Percentiles rank a stretch among this genome's conserved stretches.
Evolutionary conservation across 805 yeast species (phyloP).

Genomic region (Kodamaea hsintzibuensis): DNA sequence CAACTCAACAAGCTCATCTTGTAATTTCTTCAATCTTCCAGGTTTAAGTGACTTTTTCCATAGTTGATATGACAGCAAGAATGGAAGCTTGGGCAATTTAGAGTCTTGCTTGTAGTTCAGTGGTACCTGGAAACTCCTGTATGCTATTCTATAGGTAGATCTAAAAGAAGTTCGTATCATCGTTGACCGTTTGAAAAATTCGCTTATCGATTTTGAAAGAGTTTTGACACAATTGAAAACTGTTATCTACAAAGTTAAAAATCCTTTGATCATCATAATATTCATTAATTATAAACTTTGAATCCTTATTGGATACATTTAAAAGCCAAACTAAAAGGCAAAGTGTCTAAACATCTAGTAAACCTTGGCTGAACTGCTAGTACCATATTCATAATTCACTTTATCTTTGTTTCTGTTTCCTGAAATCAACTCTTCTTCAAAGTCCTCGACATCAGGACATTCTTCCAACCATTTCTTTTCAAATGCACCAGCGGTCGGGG

Average conservation of each 20-base stretch:
- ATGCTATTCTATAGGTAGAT: neutral
- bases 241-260: too few species aligned
- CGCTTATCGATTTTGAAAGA: neutral
- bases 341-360: neutral
- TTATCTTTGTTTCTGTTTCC: neutral
- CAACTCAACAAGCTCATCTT: slow-evolving; percentile 34
- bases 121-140: slow-evolving; percentile 4
- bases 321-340: too few species aligned
- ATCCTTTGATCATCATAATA: too few species aligned
- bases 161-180: neutral
- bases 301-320: too few species aligned
- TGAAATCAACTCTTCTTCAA: slow-evolving; percentile 41
- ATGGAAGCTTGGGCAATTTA: slow-evolving; percentile 2
- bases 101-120: neutral
- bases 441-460: slow-evolving; percentile 63
- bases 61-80: slow-evolving; percentile 6
- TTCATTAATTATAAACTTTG: neutral
- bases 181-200: neutral
- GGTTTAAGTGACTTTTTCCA: slow-evolving; percentile 26
- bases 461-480: slow-evolving; percentile 65
- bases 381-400: neutral
- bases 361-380: neutral
- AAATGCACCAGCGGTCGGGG: slow-evolving; percentile 36
- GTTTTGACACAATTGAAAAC: neutral
- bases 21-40: slow-evolving; percentile 30